These are phyloP conservation scores for Scenedesmus sp. DNA, from an alignment of 163 green algal genomes.

Conservation along the genomic window DNA sequence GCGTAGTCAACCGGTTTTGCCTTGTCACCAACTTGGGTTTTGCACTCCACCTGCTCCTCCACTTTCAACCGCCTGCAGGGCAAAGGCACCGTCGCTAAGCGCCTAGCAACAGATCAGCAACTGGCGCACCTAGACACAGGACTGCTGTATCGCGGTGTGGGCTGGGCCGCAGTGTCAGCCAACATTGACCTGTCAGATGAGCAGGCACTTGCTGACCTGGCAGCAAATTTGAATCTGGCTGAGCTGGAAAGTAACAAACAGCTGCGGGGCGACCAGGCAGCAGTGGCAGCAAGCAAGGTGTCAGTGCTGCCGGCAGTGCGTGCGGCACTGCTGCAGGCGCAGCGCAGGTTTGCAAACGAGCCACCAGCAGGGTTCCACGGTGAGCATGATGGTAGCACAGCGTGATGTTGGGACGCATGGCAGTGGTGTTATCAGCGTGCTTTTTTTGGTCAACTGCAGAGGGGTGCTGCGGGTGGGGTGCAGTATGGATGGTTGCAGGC, in stretches of 20 bases:
- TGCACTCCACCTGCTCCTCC: too few species aligned
- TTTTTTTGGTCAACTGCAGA: too few species aligned
- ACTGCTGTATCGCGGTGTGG: slow-evolving; percentile 45
- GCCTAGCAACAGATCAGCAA: slow-evolving; percentile 17
- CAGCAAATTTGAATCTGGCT: background rate
- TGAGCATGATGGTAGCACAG: background rate
- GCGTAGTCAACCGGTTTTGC: too few species aligned
- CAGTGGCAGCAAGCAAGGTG: slow-evolving; percentile 45
- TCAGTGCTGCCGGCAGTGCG: slow-evolving; percentile 45
- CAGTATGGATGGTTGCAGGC: too few species aligned
- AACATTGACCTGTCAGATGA: slow-evolving; percentile 40
- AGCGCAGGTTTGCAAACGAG: slow-evolving; percentile 41
- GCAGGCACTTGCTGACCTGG: slow-evolving; percentile 33
- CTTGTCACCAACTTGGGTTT: too few species aligned
- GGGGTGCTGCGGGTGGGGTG: too few species aligned
- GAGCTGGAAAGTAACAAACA: background rate
- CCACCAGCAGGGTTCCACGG: background rate
- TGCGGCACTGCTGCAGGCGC: slow-evolving; percentile 44
- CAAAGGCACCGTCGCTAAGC: slow-evolving; percentile 40
- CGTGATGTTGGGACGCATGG: background rate
- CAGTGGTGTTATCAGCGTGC: background rate
- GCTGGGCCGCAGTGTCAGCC: slow-evolving; percentile 11
- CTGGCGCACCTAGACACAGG: slow-evolving; percentile 52
- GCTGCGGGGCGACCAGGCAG: slow-evolving; percentile 36
- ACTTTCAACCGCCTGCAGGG: background rate